phyloP scores from a whole-genome alignment of 2,329 filamentous ascomycete genomes.

The Botrytis porri region DNA sequence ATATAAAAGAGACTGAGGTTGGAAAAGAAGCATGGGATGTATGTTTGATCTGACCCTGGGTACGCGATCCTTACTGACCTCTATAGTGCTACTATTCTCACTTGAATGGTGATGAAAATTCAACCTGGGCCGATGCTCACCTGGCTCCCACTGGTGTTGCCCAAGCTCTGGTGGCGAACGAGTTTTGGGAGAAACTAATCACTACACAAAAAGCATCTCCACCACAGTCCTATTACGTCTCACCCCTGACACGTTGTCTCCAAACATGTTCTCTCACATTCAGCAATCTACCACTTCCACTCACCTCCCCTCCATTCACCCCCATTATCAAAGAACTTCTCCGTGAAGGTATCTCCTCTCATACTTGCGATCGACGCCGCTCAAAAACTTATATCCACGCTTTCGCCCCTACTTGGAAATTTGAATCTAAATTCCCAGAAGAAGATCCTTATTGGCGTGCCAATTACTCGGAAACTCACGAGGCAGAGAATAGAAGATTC shows the following conservation, averaged over 20 bases:
- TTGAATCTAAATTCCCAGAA: conserved; percentile 63
- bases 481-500: conserved; percentile 49
- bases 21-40: conserved; percentile 69
- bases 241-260: conserved; percentile 61
- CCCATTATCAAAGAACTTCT: conserved; percentile 63
- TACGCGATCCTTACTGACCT: conserved; percentile 5
- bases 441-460: conserved; percentile 50
- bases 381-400: conserved; percentile 50
- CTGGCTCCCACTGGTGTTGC: conserved; percentile 56
- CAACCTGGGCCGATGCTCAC: conserved; percentile 60
- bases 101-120: conserved; percentile 60
- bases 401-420: conserved; percentile 47
- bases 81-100: conserved; percentile 62
- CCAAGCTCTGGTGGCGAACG: conserved; percentile 58
- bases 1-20: conserved; percentile 62
- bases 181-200: conserved; percentile 57
- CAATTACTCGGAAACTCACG: conserved; percentile 43
- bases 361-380: conserved; percentile 65
- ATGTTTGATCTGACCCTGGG: conserved; percentile 33
- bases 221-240: conserved; percentile 63
- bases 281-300: conserved; percentile 51
- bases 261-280: conserved; percentile 63
- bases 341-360: conserved; percentile 64
- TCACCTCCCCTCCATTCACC: conserved; percentile 49
- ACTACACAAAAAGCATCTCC: conserved; percentile 52